These are phyloP conservation scores for Termitomyces sp. DNA, from an alignment of 768 basidiomycete genomes.

Conservation along the genomic window DNA sequence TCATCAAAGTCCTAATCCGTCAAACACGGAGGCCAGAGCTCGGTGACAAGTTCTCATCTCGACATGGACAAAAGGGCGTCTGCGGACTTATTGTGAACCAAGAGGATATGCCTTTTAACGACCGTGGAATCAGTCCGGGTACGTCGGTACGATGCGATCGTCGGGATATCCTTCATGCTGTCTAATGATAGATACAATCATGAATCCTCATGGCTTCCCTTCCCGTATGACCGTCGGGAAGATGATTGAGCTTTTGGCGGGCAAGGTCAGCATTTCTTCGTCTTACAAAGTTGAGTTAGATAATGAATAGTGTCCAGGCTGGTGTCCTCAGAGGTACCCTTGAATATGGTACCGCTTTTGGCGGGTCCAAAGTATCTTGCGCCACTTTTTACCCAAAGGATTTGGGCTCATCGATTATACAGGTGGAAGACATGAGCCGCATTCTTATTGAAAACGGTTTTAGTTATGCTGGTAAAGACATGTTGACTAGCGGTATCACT, in stretches of 20 bases:
- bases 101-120: conserved; percentile 99
- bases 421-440: conserved; percentile 98
- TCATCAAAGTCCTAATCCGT: conserved; percentile 96
- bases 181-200: conserved; percentile 76
- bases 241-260: conserved; percentile 97
- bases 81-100: conserved; percentile 99
- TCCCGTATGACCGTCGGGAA: conserved; percentile 99
- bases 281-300: background rate
- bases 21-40: conserved; percentile 96
- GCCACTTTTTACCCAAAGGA: background rate
- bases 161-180: conserved; percentile 5
- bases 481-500: conserved; percentile 97
- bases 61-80: conserved; percentile 99
- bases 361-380: conserved; percentile 80
- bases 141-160: conserved; percentile 19
- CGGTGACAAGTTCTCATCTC: conserved; percentile 97
- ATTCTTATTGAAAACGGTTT: conserved; percentile 94
- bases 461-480: conserved; percentile 98
- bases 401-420: conserved; percentile 4
- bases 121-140: conserved; percentile 93
- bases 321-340: conserved; percentile 87
- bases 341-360: conserved; percentile 95
- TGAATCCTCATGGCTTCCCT: conserved; percentile 99
- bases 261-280: conserved; percentile 56
- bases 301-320: conserved; percentile 44